Percentiles rank a stretch among this genome's conserved stretches.
phyloP scores from a whole-genome alignment of 2,329 filamentous ascomycete species.

The Apiospora phragmitis region DNA sequence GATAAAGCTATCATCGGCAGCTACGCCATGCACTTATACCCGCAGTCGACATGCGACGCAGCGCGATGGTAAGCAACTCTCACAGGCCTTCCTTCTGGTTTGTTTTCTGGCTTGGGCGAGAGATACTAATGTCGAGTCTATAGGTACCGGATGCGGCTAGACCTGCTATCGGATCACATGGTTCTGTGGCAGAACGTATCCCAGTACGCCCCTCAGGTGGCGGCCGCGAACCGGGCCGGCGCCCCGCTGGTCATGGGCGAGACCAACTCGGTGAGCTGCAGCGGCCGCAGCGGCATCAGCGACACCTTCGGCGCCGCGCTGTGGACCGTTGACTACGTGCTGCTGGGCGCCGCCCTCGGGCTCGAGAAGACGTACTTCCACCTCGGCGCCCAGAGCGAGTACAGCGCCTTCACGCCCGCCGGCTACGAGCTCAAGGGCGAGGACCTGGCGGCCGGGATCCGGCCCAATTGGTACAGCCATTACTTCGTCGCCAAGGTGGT shows the following conservation, averaged over 20 bases:
- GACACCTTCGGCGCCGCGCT: constrained; percentile 50
- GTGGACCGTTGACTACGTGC: constrained; percentile 48
- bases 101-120: background rate
- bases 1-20: constrained; percentile 34
- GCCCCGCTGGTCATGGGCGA: constrained; percentile 46
- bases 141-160: constrained; percentile 30
- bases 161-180: constrained; percentile 33
- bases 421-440: constrained; percentile 32
- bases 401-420: constrained; percentile 31
- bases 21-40: constrained; percentile 37
- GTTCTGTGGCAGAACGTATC: constrained; percentile 37
- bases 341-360: constrained; percentile 35
- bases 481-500: constrained; percentile 35
- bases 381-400: constrained; percentile 37
- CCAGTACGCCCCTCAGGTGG: constrained; percentile 32
- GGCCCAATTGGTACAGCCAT: constrained; percentile 35
- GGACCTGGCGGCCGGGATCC: constrained; percentile 29
- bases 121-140: background rate
- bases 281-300: constrained; percentile 40
- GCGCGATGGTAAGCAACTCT: constrained; percentile 23
- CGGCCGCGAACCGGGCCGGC: constrained; percentile 34
- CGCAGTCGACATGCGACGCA: constrained; percentile 37
- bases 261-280: constrained; percentile 45
- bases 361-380: constrained; percentile 45
- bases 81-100: background rate